Conservation (phyloP, 2,329 filamentous ascomycete genomes). For the Colletotrichum sp. region DNA sequence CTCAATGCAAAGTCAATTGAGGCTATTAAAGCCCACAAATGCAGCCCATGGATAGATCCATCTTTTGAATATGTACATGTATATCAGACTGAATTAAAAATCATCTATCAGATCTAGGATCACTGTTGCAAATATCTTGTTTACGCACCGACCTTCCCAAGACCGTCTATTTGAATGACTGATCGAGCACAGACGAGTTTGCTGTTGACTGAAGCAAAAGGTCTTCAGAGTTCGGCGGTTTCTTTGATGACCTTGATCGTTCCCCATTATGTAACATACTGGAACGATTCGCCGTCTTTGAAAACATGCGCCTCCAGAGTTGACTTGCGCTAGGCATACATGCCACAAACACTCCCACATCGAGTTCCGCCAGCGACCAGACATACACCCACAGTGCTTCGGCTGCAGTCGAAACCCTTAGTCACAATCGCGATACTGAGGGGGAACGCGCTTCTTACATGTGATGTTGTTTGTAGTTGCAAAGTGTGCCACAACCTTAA, state of each 20-base stretch:
- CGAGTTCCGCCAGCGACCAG: background rate
- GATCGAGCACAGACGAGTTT: background rate
- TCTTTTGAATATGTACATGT: background rate
- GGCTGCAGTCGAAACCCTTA: background rate
- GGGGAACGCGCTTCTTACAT: background rate
- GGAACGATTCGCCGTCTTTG: background rate
- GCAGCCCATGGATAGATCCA: background rate
- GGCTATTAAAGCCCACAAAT: background rate
- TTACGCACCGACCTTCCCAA: background rate
- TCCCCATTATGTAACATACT: background rate
- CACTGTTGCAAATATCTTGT: background rate
- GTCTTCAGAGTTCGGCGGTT: background rate
- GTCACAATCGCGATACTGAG: fast-evolving
- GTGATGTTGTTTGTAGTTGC: background rate
- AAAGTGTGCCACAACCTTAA: background rate
- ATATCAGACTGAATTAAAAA: too few species aligned
- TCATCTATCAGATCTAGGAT: too few species aligned
- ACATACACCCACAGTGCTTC: background rate
- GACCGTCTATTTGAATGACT: background rate
- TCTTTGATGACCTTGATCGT: background rate
- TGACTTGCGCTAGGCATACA: background rate
- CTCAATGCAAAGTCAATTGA: background rate
- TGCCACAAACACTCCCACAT: background rate
- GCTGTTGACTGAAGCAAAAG: background rate
- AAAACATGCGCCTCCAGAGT: background rate